Conservation (phyloP, 2,329 filamentous ascomycete genomes). For the Penicillium polonicum region DNA sequence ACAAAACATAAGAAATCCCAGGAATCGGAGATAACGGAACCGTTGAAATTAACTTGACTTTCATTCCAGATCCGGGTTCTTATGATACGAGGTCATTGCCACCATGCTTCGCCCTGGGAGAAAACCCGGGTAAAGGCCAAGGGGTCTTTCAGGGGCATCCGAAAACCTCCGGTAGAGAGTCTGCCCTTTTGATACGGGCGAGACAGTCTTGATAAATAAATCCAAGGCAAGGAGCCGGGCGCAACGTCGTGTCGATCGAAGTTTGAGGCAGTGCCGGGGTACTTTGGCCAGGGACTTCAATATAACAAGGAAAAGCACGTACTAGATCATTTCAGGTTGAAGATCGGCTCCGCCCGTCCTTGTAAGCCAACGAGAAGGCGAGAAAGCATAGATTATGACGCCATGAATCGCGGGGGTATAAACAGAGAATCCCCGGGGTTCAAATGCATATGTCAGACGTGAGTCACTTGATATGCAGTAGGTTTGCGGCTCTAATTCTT, state of each 20-base stretch:
- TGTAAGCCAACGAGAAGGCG: constrained; percentile 9
- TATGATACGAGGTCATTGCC: constrained; percentile 4
- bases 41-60: neutral
- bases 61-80: neutral
- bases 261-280: constrained; percentile 20
- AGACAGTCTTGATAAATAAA: constrained; percentile 6
- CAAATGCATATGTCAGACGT: constrained; percentile 9
- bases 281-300: constrained; percentile 11
- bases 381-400: constrained; percentile 16
- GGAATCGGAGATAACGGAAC: neutral
- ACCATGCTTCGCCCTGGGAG: neutral
- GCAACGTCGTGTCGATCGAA: constrained; percentile 9
- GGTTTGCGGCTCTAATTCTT: constrained; percentile 21
- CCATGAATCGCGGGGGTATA: constrained; percentile 11
- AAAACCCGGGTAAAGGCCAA: neutral
- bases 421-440: neutral
- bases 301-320: constrained; percentile 1
- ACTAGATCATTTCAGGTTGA: constrained; percentile 7
- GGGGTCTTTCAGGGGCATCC: neutral
- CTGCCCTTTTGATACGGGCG: neutral
- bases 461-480: constrained; percentile 26
- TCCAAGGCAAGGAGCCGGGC: constrained; percentile 4
- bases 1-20: neutral
- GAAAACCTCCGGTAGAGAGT: neutral
- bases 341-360: constrained; percentile 17